A percentile compares a stretch with the other conserved stretches of the same genome.
Evolutionary conservation across 805 yeast species (phyloP).

Genomic region (Phaffomyces antillensis): DNA sequence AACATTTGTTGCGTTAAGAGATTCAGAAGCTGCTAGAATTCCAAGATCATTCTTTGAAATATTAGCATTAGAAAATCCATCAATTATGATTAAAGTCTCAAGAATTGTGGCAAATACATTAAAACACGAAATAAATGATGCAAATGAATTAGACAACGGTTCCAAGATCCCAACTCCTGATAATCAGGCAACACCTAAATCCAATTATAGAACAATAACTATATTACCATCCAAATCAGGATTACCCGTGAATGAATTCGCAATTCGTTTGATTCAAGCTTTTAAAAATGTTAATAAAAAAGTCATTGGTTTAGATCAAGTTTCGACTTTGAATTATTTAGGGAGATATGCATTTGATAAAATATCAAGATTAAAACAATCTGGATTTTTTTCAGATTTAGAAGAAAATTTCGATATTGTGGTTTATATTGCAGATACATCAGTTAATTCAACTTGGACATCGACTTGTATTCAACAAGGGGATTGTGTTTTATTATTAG

Average conservation of each 20-base stretch:
- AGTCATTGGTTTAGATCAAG: slow-evolving; percentile 77
- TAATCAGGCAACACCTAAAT: slow-evolving; percentile 18
- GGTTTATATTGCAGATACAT: slow-evolving; percentile 82
- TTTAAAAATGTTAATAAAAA: slow-evolving; percentile 64
- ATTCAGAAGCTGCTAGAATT: slow-evolving; percentile 87
- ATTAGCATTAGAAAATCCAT: slow-evolving; percentile 76
- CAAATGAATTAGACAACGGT: slow-evolving; percentile 4
- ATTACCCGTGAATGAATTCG: slow-evolving; percentile 84
- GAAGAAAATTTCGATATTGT: slow-evolving; percentile 89
- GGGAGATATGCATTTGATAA: slow-evolving; percentile 93
- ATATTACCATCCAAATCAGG: slow-evolving; percentile 74
- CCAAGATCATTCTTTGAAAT: slow-evolving; percentile 87
- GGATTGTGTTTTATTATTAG: slow-evolving; percentile 83
- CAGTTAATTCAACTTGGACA: slow-evolving; percentile 82
- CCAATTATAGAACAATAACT: slow-evolving; percentile 74
- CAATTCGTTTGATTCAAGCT: slow-evolving; percentile 62
- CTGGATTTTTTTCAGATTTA: slow-evolving; percentile 84
- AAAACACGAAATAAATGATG: slow-evolving; percentile 10
- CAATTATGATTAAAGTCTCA: slow-evolving; percentile 84
- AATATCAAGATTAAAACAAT: slow-evolving; percentile 73
- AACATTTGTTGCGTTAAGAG: slow-evolving; percentile 80
- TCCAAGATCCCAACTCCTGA: slow-evolving; percentile 25
- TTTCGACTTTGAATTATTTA: slow-evolving; percentile 67
- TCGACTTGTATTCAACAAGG: slow-evolving; percentile 90
- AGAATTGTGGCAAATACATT: slow-evolving; percentile 70